Evolutionary conservation across 192 early-diverging fungal genomes (phyloP), one percentile per base, ranked within the genome.

Genomic region (Gamsiella multidivaricata): DNA sequence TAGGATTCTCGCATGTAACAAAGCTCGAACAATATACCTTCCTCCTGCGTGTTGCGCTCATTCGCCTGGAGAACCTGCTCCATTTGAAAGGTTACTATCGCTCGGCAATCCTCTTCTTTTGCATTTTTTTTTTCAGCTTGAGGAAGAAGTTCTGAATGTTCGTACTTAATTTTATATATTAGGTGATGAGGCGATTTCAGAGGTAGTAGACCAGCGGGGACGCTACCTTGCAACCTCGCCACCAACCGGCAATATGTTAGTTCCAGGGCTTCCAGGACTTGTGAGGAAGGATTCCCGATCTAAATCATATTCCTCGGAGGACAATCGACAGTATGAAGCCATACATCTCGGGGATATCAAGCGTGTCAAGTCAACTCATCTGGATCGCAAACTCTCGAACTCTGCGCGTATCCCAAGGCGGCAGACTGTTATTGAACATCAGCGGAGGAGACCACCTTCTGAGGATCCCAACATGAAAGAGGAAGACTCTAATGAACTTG

Each of bases 11-110:
- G 64, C 80, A 88, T 71, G 88, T 97, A 0, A 91, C 96, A 22
- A 92, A 96, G 70, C 83, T 99, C 28, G 86, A 95, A 57, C 94
- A 98, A 80, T 97, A 97, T 68, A 89, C 91, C 26, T 97, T 95
- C 70, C 70, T 96, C 31, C 83, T 99, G 80, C 86, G 90, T 5
- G 91, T 94, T 23, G 93, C 93, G n/a, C 82, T 97, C 53, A 88
- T 89, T 50, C 82, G 93, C 14, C 84, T 99, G 22, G 96, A 93
- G 63, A 87, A 85, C 25, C 76, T 95, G 43, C 81, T 99, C 17
- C 86, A 92, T 39, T 47, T 71, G 31, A 82, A 82, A 80, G 76
- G 81, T 84, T n/a, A n/a, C n/a, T n/a, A n/a, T n/a, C n/a, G n/a
- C n/a, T n/a, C n/a, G n/a, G n/a, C n/a, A n/a, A n/a, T n/a, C n/a